phyloP scores from a whole-genome alignment of 768 basidiomycete species.

The Pleurotus djamor region DNA sequence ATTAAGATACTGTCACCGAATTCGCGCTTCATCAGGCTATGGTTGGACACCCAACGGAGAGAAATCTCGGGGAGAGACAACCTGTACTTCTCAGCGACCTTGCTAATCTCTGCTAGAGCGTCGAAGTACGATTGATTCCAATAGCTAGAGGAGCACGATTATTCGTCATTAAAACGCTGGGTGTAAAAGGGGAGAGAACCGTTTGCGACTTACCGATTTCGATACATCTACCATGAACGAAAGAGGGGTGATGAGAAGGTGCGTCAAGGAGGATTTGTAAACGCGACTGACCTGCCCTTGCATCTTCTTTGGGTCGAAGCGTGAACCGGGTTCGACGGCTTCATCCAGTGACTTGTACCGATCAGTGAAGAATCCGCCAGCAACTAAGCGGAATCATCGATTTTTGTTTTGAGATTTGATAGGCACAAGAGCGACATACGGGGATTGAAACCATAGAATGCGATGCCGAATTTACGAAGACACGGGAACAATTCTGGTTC shows the following conservation, averaged over 20 bases:
- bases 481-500: constrained; percentile 50
- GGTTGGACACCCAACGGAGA: constrained; percentile 60
- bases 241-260: neutral
- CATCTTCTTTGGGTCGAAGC: constrained; percentile 46
- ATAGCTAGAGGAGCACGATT: constrained; percentile 28
- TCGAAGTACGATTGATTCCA: constrained; percentile 55
- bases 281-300: constrained; percentile 48
- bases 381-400: no score
- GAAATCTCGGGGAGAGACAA: constrained; percentile 53
- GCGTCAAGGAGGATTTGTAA: neutral
- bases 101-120: constrained; percentile 40
- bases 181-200: constrained; percentile 13
- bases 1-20: constrained; percentile 54
- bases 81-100: constrained; percentile 40
- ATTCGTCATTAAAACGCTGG: no score
- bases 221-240: constrained; percentile 26
- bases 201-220: constrained; percentile 34
- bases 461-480: constrained; percentile 42
- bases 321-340: constrained; percentile 46
- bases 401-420: no score
- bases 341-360: constrained; percentile 40
- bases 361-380: constrained; percentile 58
- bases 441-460: constrained; percentile 58
- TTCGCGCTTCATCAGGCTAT: constrained; percentile 46
- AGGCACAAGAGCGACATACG: constrained; percentile 29